Evolutionary conservation across 148 eudicot species (phyloP).

Genomic region (Amaranthus cruentus): DNA sequence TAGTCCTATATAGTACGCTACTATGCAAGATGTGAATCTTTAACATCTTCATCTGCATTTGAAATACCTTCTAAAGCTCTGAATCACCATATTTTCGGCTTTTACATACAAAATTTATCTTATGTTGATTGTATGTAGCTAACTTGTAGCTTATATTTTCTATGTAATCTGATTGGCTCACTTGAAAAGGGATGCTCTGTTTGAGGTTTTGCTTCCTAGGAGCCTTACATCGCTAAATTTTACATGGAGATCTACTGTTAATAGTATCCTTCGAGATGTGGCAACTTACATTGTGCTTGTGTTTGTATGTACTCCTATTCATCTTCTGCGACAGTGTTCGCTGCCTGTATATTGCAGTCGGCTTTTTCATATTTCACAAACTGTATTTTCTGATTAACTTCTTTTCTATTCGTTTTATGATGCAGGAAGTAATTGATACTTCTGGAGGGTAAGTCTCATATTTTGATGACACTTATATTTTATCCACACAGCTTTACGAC

Average conservation of each 20-base stretch:
- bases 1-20: neutral
- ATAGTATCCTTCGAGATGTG: slow-evolving; percentile 1
- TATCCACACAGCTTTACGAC: too few relatives aligned
- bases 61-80: too few relatives aligned
- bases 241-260: neutral
- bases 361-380: neutral
- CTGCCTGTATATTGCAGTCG: neutral
- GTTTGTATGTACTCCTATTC: neutral
- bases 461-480: neutral
- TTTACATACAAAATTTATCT: too few relatives aligned
- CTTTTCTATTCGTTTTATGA: slow-evolving; percentile 3
- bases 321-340: too few relatives aligned
- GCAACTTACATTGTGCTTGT: neutral
- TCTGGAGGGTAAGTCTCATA: slow-evolving; percentile 83
- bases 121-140: too few relatives aligned
- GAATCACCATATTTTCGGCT: too few relatives aligned
- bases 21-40: neutral
- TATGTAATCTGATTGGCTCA: too few relatives aligned
- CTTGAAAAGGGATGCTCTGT: too few relatives aligned
- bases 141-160: too few relatives aligned
- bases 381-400: slow-evolving; percentile 8
- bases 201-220: too few relatives aligned
- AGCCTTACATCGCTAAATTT: too few relatives aligned
- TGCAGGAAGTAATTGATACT: slow-evolving; percentile 84
- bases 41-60: neutral